Base-by-base conservation (phyloP, 2,329 filamentous ascomycete genomes). In the Ilyonectria mors-panacis region DNA sequence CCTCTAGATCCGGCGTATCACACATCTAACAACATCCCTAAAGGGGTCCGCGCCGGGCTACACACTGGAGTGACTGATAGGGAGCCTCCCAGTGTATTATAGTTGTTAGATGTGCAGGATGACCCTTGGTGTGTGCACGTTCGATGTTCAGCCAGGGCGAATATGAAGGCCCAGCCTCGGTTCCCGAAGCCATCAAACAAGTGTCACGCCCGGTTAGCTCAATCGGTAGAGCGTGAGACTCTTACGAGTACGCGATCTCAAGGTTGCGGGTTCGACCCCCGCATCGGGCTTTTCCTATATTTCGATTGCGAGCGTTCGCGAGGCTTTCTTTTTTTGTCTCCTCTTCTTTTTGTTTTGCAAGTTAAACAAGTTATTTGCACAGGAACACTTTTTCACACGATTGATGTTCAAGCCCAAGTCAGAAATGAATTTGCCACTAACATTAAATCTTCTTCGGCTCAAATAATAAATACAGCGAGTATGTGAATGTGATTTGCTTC, bases 161-260 rank as follows among this genome's bases (percentile, higher is more conserved):
- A 42, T 42, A 42, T 42, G 6, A n/a, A 42, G 15, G 15, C 7
- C 8, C 39, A 42, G n/a, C n/a, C n/a, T 4, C 2, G 6, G 17
- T 6, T n/a, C 17, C 15, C 7, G 15, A 8, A 42, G 7, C 6
- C 39, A 42, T 42, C 39, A 42, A 42, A n/a, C 15, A 63, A 56
- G 62, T 66, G 58, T 58, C 62, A 59, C 60, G 71, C 71, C 71
- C 70, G 75, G 73, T 74, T 76, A 77, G 73, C 72, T 78, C 72
- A 76, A 77, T 77, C 70, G 73, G 75, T 89, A 91, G 88, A 91
- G 88, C 87, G 88, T 89, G 85, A 89, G 88, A 90, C 88, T 90
- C 88, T 86, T 86, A 86, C 17, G 73, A 70, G 66, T 42, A 8
- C 72, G 56, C 75, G 42, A 86, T 85, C 85, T 86, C 83, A 85